Percentiles rank a stretch among this genome's conserved stretches.
Conservation (phyloP, 371 early-diverging fungal species). For the Syncephalastrum contaminatum region DNA sequence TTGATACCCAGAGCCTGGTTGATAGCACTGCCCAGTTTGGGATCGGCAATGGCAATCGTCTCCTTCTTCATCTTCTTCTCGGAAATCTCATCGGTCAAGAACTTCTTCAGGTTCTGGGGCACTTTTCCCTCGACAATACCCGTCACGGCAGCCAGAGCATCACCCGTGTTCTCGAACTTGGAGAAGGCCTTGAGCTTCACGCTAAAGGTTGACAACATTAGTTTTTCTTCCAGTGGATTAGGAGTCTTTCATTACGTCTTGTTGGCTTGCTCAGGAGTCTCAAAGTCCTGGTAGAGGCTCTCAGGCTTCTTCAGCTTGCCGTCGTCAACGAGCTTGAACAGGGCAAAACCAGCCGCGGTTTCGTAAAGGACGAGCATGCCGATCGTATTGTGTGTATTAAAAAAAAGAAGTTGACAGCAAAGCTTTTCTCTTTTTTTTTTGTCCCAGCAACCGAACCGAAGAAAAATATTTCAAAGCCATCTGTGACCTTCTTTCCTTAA, state of each 20-base stretch:
- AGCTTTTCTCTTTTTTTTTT: too few species aligned
- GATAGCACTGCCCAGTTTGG: constrained; percentile 91
- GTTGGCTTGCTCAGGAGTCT: constrained; percentile 77
- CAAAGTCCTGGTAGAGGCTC: constrained; percentile 75
- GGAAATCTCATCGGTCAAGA: constrained; percentile 79
- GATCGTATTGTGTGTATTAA: neutral
- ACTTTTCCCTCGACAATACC: constrained; percentile 94
- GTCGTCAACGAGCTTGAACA: constrained; percentile 86
- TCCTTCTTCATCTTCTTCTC: constrained; percentile 89
- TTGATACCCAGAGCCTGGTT: constrained; percentile 92
- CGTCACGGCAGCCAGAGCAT: constrained; percentile 93
- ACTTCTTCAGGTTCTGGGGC: constrained; percentile 89
- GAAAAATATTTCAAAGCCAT: too few species aligned
- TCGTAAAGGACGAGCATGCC: constrained; percentile 84
- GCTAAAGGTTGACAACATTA: constrained; percentile 30
- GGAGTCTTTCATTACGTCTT: constrained; percentile 54
- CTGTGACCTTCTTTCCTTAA: too few species aligned
- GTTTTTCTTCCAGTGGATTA: neutral
- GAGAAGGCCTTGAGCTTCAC: constrained; percentile 93
- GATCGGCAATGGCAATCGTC: constrained; percentile 87
- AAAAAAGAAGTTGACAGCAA: too few species aligned
- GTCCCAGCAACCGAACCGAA: too few species aligned
- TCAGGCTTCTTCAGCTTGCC: constrained; percentile 76
- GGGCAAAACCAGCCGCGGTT: constrained; percentile 87
- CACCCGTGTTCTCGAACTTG: constrained; percentile 96